Evolutionary conservation across 2,329 filamentous ascomycete species (phyloP).

Genomic region (Diaporthe capsici): DNA sequence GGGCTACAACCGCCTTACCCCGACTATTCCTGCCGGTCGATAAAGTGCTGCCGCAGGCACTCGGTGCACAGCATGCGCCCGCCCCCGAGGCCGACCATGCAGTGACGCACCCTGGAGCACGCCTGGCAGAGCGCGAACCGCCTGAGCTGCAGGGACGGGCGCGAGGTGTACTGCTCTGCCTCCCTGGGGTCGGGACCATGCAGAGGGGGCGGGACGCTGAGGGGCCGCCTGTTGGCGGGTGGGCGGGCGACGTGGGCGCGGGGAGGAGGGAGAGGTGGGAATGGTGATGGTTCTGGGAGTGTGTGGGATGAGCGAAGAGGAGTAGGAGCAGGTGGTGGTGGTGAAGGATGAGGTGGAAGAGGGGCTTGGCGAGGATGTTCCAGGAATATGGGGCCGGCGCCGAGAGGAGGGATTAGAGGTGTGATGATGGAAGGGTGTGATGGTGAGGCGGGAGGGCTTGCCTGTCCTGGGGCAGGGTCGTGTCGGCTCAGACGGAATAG

Average conservation of each 20-base stretch:
- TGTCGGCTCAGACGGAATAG: not conserved
- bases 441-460: not conserved
- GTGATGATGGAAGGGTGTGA: not conserved
- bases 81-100: not conserved
- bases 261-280: not conserved
- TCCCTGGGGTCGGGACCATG: not conserved
- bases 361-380: not conserved
- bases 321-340: not conserved
- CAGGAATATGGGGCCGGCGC: not conserved
- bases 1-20: no score
- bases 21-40: not conserved
- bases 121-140: not conserved
- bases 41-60: slow-evolving; percentile 7
- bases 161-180: not conserved
- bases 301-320: not conserved
- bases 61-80: not conserved
- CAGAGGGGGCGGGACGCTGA: not conserved
- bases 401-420: not conserved
- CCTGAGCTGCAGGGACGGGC: not conserved
- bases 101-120: slow-evolving; percentile 9
- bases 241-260: not conserved
- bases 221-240: not conserved
- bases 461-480: not conserved
- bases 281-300: not conserved
- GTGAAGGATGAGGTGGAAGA: not conserved